A percentile compares a stretch with the other conserved stretches of the same genome.
These are phyloP conservation scores for Leccinum aurantiacum DNA, from an alignment of 768 basidiomycete species.

Conservation along the genomic window DNA sequence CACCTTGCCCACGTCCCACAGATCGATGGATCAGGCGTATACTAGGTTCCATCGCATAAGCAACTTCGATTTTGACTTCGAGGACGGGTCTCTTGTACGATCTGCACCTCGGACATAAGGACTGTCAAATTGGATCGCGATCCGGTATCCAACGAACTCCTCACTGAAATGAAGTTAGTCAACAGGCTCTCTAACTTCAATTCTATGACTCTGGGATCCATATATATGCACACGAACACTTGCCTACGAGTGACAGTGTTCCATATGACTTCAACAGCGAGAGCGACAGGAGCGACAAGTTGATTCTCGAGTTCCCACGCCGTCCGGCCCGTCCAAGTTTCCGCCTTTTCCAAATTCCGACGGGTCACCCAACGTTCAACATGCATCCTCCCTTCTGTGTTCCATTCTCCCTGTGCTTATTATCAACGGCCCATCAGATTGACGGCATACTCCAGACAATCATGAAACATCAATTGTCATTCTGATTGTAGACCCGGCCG, in stretches of 20 bases:
- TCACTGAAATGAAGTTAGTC: conserved; percentile 15
- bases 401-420: not conserved
- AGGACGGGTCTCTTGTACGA: conserved; percentile 6
- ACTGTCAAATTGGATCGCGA: conserved; percentile 18
- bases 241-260: conserved; percentile 70
- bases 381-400: not conserved
- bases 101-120: conserved; percentile 10
- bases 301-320: conserved; percentile 40
- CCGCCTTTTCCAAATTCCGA: conserved; percentile 50
- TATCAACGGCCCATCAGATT: not conserved
- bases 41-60: conserved; percentile 5
- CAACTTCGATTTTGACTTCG: conserved; percentile 13
- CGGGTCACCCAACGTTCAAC: too few relatives aligned
- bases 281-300: conserved; percentile 56
- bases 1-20: conserved; percentile 89
- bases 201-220: not conserved
- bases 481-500: not conserved
- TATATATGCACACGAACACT: conserved; percentile 6
- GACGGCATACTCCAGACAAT: too few relatives aligned
- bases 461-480: too few relatives aligned
- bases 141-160: conserved; percentile 31
- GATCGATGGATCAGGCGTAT: not conserved
- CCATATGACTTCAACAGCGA: conserved; percentile 70
- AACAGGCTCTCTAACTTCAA: not conserved
- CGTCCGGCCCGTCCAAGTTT: conserved; percentile 38